A percentile compares a stretch with the other conserved stretches of the same genome.
phyloP scores from a whole-genome alignment of 2,329 filamentous ascomycete species.

The Colletotrichum liaoningense region DNA sequence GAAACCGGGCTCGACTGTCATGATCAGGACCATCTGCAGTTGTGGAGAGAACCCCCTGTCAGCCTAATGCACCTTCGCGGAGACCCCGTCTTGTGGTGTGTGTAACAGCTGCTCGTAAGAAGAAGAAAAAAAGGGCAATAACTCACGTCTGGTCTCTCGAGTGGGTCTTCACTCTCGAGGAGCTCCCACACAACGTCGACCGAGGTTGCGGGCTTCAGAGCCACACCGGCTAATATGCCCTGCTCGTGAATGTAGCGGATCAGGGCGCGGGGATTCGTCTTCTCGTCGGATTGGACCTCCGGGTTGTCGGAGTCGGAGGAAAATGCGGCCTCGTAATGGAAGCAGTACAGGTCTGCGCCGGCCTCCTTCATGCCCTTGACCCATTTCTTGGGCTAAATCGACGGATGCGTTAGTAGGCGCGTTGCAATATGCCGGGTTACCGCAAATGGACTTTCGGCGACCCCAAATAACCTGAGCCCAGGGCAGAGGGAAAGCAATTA shows the following conservation, averaged over 20 bases:
- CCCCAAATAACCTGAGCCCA: not conserved
- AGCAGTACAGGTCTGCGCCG: conserved; percentile 98
- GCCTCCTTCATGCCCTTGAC: conserved; percentile 94
- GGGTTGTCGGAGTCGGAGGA: conserved; percentile 88
- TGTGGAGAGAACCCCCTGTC: not conserved
- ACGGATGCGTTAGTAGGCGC: not conserved
- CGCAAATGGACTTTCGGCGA: not conserved
- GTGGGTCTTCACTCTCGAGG: conserved; percentile 76
- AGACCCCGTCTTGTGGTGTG: not conserved
- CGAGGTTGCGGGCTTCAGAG: conserved; percentile 91
- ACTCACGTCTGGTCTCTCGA: conserved; percentile 89
- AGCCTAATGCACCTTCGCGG: conserved; percentile 11
- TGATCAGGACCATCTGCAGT: conserved; percentile 94
- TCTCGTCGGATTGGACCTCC: conserved; percentile 72
- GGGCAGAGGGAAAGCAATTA: conserved; percentile 51
- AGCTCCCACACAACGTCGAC: conserved; percentile 95
- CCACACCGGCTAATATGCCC: conserved; percentile 91
- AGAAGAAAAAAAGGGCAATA: not conserved
- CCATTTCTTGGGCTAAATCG: conserved; percentile 92
- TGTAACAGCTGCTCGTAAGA: not conserved
- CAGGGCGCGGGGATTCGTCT: conserved; percentile 85
- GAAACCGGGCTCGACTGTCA: conserved; percentile 98
- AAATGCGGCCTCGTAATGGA: conserved; percentile 97
- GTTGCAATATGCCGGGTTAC: not conserved
- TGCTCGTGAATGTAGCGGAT: conserved; percentile 91